Evolutionary conservation across 2,329 filamentous ascomycete genomes (phyloP).

Genomic region (Trichoderma guizhouense): DNA sequence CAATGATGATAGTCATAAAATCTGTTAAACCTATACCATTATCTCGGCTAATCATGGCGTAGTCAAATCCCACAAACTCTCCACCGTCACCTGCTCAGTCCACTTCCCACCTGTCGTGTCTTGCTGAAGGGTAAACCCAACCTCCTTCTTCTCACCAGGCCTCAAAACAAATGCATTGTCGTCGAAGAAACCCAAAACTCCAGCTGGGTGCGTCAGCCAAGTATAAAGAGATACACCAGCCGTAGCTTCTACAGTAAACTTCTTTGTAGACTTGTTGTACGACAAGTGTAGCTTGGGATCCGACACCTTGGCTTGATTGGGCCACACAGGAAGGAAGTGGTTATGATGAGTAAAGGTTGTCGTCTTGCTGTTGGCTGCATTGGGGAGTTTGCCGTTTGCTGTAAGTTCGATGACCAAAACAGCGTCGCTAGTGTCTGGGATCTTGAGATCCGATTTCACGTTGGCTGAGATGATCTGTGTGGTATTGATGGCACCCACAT

Average conservation of each 20-base stretch:
- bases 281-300: slow-evolving; percentile 18
- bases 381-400: slow-evolving; percentile 19
- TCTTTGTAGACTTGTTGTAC: slow-evolving; percentile 13
- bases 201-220: slow-evolving; percentile 21
- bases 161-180: slow-evolving; percentile 22
- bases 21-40: not conserved
- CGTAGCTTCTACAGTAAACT: slow-evolving; percentile 20
- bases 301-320: slow-evolving; percentile 19
- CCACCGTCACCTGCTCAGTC: slow-evolving; percentile 19
- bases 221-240: slow-evolving; percentile 21
- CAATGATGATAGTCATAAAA: not conserved
- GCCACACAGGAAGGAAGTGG: slow-evolving; percentile 19
- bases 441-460: slow-evolving; percentile 5
- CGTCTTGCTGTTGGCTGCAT: not conserved
- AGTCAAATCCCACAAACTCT: slow-evolving; percentile 22
- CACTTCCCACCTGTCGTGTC: slow-evolving; percentile 16
- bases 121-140: slow-evolving; percentile 20
- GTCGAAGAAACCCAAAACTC: slow-evolving; percentile 21
- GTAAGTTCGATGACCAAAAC: slow-evolving; percentile 17
- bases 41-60: not conserved
- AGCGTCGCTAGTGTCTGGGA: slow-evolving; percentile 17
- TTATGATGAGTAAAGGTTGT: slow-evolving; percentile 18
- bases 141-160: slow-evolving; percentile 19
- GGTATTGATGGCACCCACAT: slow-evolving; percentile 19
- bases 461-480: slow-evolving; percentile 16